Conservation (phyloP, 306 rosid genomes). For the Alnus rubra region DNA sequence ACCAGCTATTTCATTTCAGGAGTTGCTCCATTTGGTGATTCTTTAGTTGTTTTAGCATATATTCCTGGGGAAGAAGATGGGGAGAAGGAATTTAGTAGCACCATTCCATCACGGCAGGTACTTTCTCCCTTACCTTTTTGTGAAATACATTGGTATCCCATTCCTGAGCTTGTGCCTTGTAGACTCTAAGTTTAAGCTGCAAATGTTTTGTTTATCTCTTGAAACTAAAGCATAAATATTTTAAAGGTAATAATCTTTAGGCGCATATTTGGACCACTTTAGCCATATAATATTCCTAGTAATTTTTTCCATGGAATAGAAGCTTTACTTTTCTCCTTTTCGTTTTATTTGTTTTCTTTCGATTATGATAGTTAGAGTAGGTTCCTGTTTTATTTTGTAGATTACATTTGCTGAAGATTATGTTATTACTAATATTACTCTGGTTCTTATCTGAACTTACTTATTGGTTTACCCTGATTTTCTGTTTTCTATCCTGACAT, state of each 20-base stretch:
- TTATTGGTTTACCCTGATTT: not conserved
- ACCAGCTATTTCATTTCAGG: conserved; percentile 92
- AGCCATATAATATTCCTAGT: not conserved
- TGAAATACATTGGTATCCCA: conserved; percentile 23
- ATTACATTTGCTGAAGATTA: not conserved
- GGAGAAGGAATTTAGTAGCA: conserved; percentile 80
- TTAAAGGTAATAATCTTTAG: not conserved
- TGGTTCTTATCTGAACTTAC: not conserved
- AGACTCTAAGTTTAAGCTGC: not conserved
- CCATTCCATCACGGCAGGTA: conserved; percentile 82
- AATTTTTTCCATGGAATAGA: not conserved
- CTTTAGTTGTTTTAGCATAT: conserved; percentile 93
- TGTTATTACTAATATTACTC: not conserved
- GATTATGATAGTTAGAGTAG: not conserved
- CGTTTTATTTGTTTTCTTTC: not conserved
- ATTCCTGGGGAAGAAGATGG: conserved; percentile 85
- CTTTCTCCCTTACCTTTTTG: conserved; percentile 18
- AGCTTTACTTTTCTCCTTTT: not conserved
- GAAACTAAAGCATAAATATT: not conserved
- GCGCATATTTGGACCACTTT: not conserved
- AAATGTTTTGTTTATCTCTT: not conserved
- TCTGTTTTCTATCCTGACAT: not conserved
- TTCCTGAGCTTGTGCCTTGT: conserved; percentile 9
- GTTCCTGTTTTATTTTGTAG: not conserved
- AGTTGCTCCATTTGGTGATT: conserved; percentile 92